Conservation (phyloP, 2,329 filamentous ascomycete genomes). For the Stemphylium beticola region DNA sequence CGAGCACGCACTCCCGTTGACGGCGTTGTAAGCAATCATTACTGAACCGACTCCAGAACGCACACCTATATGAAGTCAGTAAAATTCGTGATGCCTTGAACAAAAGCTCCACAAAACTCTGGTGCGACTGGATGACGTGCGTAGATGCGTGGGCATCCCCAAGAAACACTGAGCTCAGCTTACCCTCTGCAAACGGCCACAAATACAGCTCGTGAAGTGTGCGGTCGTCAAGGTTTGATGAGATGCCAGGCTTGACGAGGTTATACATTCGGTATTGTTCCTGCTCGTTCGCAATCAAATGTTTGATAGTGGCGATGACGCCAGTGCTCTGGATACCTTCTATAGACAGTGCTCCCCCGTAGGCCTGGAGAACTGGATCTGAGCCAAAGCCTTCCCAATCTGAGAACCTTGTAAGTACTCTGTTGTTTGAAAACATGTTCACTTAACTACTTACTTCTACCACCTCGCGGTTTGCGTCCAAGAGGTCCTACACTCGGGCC, state of each 20-base stretch:
- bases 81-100: background rate
- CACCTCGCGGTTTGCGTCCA: slow-evolving; percentile 67
- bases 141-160: background rate
- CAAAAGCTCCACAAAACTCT: no score
- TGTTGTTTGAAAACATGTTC: background rate
- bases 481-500: slow-evolving; percentile 74
- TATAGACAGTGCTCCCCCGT: slow-evolving; percentile 79
- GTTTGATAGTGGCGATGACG: slow-evolving; percentile 74
- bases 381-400: slow-evolving; percentile 75
- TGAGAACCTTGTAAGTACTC: slow-evolving; percentile 10
- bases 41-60: slow-evolving; percentile 77
- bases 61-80: slow-evolving; percentile 52
- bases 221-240: slow-evolving; percentile 74
- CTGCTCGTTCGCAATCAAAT: slow-evolving; percentile 79
- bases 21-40: slow-evolving; percentile 78
- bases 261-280: slow-evolving; percentile 56
- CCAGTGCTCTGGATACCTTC: slow-evolving; percentile 74
- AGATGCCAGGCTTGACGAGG: slow-evolving; percentile 44
- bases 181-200: slow-evolving; percentile 81
- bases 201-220: slow-evolving; percentile 80
- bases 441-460: slow-evolving; percentile 56
- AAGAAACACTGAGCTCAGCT: background rate
- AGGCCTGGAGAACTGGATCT: slow-evolving; percentile 73
- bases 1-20: slow-evolving; percentile 63
- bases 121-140: background rate